phyloP scores from a whole-genome alignment of 371 early-diverging fungal species.

The Actinomortierella ambigua region DNA sequence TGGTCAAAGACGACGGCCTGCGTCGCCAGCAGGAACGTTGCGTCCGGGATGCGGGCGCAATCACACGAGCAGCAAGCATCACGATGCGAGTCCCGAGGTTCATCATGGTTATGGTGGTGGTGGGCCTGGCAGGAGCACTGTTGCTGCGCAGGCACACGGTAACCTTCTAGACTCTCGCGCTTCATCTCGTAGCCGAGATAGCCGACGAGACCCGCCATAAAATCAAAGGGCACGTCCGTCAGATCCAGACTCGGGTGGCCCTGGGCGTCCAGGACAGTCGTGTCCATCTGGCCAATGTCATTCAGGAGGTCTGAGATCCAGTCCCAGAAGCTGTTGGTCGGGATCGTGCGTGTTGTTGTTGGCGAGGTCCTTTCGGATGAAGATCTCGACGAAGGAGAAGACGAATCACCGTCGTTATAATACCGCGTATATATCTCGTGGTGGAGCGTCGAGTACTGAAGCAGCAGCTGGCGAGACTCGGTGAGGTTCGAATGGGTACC shows the following conservation, averaged over 20 bases:
- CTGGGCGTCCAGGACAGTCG: constrained; percentile 15
- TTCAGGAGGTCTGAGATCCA: constrained; percentile 46
- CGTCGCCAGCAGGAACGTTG: constrained; percentile 84
- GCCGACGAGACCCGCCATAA: constrained; percentile 86
- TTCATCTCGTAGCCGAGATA: constrained; percentile 96
- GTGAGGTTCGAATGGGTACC: constrained; percentile 16
- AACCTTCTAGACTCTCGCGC: constrained; percentile 71
- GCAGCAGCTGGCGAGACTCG: constrained; percentile 55
- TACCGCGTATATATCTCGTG: constrained; percentile 22
- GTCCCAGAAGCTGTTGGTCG: constrained; percentile 52
- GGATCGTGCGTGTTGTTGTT: not conserved
- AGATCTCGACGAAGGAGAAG: constrained; percentile 6
- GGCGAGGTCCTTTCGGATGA: constrained; percentile 10
- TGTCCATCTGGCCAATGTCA: constrained; percentile 26
- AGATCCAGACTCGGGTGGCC: constrained; percentile 12
- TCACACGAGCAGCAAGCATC: constrained; percentile 43
- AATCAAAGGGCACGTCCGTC: constrained; percentile 55
- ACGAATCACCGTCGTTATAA: constrained; percentile 8
- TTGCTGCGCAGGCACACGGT: constrained; percentile 50
- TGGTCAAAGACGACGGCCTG: constrained; percentile 82
- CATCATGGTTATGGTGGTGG: no score
- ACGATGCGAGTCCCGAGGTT: not conserved
- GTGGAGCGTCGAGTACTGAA: constrained; percentile 38
- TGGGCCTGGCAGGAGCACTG: constrained; percentile 43
- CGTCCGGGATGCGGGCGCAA: constrained; percentile 71